Conservation (phyloP, 345 rosid genomes). For the Eucalyptus sp. region DNA sequence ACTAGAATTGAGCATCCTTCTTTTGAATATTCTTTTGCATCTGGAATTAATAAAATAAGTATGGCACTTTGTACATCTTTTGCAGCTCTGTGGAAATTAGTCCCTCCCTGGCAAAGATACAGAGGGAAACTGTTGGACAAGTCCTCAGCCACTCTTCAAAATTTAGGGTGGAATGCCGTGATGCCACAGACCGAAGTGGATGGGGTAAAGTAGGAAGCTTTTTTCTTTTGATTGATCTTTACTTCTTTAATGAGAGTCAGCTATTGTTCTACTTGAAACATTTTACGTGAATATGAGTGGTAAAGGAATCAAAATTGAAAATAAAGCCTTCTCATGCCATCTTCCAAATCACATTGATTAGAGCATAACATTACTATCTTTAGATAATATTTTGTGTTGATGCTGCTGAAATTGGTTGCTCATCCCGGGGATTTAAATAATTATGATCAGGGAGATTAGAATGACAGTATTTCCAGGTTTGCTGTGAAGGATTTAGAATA, state of each 20-base stretch:
- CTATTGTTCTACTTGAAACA: neutral
- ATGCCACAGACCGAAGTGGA: slow-evolving; percentile 81
- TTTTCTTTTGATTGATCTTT: neutral
- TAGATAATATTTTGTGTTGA: neutral
- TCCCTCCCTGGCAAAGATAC: slow-evolving; percentile 76
- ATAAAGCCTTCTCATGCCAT: neutral
- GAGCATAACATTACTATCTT: neutral
- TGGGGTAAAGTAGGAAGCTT: slow-evolving; percentile 47
- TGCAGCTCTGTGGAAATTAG: slow-evolving; percentile 96
- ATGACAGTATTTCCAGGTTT: neutral
- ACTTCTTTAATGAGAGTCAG: neutral
- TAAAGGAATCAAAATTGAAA: neutral
- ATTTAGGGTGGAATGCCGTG: slow-evolving; percentile 82
- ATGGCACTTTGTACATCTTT: neutral
- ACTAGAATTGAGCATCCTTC: neutral
- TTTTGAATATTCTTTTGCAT: neutral
- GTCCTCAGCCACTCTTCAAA: slow-evolving; percentile 68
- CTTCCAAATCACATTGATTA: neutral
- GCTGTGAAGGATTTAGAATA: neutral
- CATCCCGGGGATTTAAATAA: neutral
- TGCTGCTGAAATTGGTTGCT: neutral
- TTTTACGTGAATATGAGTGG: neutral
- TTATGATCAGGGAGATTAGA: neutral
- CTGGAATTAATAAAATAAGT: neutral
- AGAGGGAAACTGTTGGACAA: slow-evolving; percentile 81